Evolutionary conservation across 345 rosid genomes (phyloP), one percentile per base, ranked within the genome.

Genomic region (Moringa oleifera): DNA sequence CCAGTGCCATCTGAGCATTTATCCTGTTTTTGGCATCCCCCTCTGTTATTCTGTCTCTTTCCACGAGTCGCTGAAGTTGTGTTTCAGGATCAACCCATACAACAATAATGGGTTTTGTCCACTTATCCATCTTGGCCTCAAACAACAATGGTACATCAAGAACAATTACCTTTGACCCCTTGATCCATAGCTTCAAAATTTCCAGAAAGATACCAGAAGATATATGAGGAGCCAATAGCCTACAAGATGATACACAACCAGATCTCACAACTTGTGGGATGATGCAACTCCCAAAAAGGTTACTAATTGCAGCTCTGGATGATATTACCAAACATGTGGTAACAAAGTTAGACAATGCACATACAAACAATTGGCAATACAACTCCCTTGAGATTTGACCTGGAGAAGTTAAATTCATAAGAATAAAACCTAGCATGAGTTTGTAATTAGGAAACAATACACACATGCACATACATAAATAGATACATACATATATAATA

Each of bases 131-230:
- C 77, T 81, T 88, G 41, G 77, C 90, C 80, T 90, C 97, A 10
- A 93, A 90, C 71, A 90, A 61, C 57, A 93, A 74, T 6, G 98
- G 98, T 46, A 93, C 64, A 62, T 93, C 99, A 1, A 90, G 88
- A 62, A 88, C 86, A 8, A 90, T 79, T 52, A 88, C 83, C 67
- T 83, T 83, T 55, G 61, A 74, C 18, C 95, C 95, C 68, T 77
- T 85, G 31, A 78, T 54, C 99, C 99, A 90, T 31, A 82, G 85
- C 70, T 81, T 86, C 24, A 86, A 28, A 54, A 88, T 73, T 75
- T 86, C 91, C 55, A 62, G 54, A 64, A 85, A 69, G 58, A 90
- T 88, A 62, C 93, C 95, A 16, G 68, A 69, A n/a, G 97, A 86
- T 80, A 90, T 90, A 62, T 73, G 79, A 17, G 94, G 90, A 74